phyloP scores from a whole-genome alignment of 1,139 yeast genomes.

The Yamadazyma epiphylla region DNA sequence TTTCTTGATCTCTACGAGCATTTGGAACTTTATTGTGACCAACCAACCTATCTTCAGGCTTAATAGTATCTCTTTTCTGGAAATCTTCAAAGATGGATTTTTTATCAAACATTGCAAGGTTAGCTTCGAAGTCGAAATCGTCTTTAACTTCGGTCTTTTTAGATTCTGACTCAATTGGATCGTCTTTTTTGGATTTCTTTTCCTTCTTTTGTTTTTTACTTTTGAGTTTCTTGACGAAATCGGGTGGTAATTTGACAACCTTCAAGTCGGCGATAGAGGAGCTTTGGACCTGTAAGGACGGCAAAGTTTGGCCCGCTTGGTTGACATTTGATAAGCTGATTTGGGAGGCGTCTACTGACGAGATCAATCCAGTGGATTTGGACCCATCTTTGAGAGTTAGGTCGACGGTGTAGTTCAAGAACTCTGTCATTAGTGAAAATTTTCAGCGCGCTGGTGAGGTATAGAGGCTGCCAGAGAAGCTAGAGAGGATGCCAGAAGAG shows the following conservation, averaged over 20 bases:
- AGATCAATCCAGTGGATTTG: slow-evolving; percentile 43
- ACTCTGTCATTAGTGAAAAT: slow-evolving; percentile 42
- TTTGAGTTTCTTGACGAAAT: slow-evolving; percentile 15
- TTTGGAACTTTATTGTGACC: slow-evolving; percentile 60
- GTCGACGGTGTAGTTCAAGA: slow-evolving; percentile 53
- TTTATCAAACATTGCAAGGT: slow-evolving; percentile 80
- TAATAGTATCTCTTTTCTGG: slow-evolving; percentile 58
- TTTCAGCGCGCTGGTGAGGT: too few relatives aligned
- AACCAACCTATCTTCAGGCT: slow-evolving; percentile 63
- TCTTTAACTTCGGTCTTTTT: slow-evolving; percentile 3
- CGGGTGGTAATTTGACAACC: slow-evolving; percentile 46
- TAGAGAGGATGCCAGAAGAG: too few relatives aligned
- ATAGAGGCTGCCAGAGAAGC: too few relatives aligned
- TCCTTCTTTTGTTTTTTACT: slow-evolving; percentile 8
- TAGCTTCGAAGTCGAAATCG: slow-evolving; percentile 87
- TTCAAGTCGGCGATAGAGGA: slow-evolving; percentile 43
- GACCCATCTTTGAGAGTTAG: slow-evolving; percentile 45
- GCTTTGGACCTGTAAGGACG: slow-evolving; percentile 26
- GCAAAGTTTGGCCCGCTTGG: slow-evolving; percentile 16
- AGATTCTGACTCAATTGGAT: too few relatives aligned
- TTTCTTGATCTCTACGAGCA: slow-evolving; percentile 31
- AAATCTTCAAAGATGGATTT: slow-evolving; percentile 75
- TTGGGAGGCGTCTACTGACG: slow-evolving; percentile 36
- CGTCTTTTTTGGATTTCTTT: slow-evolving; percentile 14
- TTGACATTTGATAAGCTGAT: slow-evolving; percentile 36